phyloP scores from a whole-genome alignment of 495 filamentous ascomycete species.

The Trichocladium uniseriatum region DNA sequence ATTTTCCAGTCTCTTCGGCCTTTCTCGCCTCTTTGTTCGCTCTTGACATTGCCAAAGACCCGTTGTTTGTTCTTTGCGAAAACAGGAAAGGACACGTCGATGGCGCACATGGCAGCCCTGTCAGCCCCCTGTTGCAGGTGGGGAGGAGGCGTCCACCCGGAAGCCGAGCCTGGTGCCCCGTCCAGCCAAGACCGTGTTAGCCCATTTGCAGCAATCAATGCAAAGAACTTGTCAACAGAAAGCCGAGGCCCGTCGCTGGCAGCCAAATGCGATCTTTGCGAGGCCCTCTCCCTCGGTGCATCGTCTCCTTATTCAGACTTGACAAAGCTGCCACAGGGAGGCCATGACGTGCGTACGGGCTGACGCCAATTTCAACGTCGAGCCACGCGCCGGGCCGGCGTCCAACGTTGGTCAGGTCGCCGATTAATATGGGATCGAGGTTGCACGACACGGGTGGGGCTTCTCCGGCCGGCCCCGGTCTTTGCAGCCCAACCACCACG shows the following conservation, averaged over 20 bases:
- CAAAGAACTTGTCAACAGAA: constrained; percentile 2
- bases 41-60: no score
- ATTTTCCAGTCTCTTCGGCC: no score
- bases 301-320: constrained; percentile 1
- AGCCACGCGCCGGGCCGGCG: constrained; percentile 4
- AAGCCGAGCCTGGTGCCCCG: background rate
- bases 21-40: no score
- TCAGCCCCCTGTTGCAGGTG: background rate
- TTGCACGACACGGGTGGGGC: background rate
- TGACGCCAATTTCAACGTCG: background rate
- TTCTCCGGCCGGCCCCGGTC: background rate
- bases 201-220: background rate
- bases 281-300: no score
- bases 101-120: constrained; percentile 9
- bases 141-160: constrained; percentile 1
- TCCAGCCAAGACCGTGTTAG: background rate
- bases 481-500: background rate
- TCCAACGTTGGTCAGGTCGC: constrained; percentile 10
- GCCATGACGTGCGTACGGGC: background rate
- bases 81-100: constrained; percentile 5
- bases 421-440: constrained; percentile 3
- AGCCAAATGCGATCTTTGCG: background rate
- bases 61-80: no score
- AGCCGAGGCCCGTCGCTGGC: background rate
- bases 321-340: constrained; percentile 2